Conservation (phyloP, 208 protist species). For the Leishmania aethiopica region DNA sequence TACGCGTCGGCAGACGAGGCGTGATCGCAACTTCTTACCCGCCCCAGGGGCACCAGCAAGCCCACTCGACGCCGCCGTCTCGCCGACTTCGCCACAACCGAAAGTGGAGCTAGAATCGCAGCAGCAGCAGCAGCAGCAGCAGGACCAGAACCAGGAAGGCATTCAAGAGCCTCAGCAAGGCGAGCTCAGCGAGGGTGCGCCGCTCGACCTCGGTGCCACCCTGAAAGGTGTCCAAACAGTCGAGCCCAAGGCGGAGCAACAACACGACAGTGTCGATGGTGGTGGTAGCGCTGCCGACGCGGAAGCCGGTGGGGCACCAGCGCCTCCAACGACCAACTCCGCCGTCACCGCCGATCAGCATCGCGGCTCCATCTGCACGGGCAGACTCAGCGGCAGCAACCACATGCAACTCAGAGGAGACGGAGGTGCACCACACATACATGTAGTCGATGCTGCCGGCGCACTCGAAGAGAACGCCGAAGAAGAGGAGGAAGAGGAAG, state of each 20-base stretch:
- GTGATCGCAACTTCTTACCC: constrained; percentile 4
- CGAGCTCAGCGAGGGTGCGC: background rate
- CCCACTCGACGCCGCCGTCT: background rate
- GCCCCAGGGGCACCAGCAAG: background rate
- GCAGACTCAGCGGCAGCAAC: constrained; percentile 1
- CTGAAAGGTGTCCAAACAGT: background rate
- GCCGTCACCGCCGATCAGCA: background rate
- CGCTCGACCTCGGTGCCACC: background rate
- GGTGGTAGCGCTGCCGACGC: background rate
- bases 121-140: background rate
- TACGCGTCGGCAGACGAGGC: background rate
- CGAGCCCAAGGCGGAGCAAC: background rate
- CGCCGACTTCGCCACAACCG: background rate
- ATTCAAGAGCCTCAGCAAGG: background rate
- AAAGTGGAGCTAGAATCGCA: background rate
- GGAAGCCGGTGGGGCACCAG: background rate
- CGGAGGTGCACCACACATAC: background rate
- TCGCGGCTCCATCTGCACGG: background rate
- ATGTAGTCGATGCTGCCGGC: background rate
- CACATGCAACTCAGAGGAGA: no score
- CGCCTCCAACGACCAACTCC: background rate
- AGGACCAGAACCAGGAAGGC: background rate
- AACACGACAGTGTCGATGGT: background rate
- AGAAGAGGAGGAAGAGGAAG: constrained; percentile 42
- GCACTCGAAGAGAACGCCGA: background rate